These are phyloP conservation scores for Geotrichum klebahnii DNA, from an alignment of 1,139 yeast species.

Conservation along the genomic window DNA sequence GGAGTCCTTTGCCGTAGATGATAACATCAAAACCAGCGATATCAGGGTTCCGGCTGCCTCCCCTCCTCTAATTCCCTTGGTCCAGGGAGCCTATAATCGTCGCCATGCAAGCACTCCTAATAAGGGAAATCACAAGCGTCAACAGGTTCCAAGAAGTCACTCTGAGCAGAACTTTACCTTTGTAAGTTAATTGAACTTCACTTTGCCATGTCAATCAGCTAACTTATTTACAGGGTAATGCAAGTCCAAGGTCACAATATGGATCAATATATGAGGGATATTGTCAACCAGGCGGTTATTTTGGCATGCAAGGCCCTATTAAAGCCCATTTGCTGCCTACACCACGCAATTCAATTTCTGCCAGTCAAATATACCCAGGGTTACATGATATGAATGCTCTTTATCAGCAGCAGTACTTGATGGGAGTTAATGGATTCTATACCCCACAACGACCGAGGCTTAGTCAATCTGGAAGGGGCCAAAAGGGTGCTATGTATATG, in stretches of 20 bases:
- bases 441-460: conserved; percentile 2
- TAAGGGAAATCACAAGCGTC: conserved; percentile 4
- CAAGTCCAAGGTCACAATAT: conserved; percentile 10
- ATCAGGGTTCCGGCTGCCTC: conserved; percentile 23
- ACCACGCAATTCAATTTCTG: conserved; percentile 10
- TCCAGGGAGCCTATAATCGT: conserved; percentile 8
- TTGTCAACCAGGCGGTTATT: conserved; percentile 5
- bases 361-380: conserved; percentile 16
- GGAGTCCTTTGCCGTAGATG: conserved; percentile 23
- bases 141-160: conserved; percentile 15
- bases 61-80: conserved; percentile 19
- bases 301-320: conserved; percentile 4
- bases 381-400: conserved; percentile 19
- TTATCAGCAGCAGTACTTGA: conserved; percentile 15
- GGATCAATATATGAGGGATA: conserved; percentile 16
- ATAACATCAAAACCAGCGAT: conserved; percentile 19
- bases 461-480: conserved; percentile 1
- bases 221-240: conserved; percentile 13
- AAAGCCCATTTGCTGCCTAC: conserved; percentile 17
- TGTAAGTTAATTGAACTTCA: background rate
- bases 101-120: conserved; percentile 8
- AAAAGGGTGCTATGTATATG: conserved; percentile 10
- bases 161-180: conserved; percentile 15
- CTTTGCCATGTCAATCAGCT: background rate
- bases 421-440: conserved; percentile 9